Evolutionary conservation across 352 stramenopile genomes (phyloP), one percentile per base, ranked within the genome.

Genomic region (Pythium vanterpoolii): DNA sequence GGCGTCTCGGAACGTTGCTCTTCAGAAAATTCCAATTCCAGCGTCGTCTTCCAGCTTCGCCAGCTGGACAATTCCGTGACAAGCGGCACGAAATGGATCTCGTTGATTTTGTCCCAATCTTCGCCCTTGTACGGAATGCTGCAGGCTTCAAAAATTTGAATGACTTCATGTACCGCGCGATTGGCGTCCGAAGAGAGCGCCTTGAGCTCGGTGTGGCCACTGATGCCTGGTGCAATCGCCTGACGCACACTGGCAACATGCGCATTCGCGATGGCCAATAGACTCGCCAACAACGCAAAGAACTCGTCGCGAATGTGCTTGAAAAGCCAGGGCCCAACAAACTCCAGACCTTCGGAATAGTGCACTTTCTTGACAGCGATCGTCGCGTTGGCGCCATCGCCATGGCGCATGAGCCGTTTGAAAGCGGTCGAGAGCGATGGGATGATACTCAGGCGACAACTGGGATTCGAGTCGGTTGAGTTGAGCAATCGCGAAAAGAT

Each of bases 61-160:
- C 86, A 96, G 45, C 72, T 89, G 5, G 71, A 79, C 19, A 93
- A 52, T 38, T 96, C 79, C 8, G 77, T 90, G 27, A 96, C 54
- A 16, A 94, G 58, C 1, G 68, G 57, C 10, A 87, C 59, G 16
- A 94, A 74, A 13, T 79, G 79, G 30, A 82, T 93, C n/a, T 46
- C 49, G 30, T 77, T 55, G 33, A 96, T 59, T 5, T 79, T 40
- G 4, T 75, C 54, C 83, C 86, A 94, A 52, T 96, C 86, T 9
- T 73, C 60, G 3, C 60, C 60, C 28, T 49, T 62, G 46, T 87
- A 96, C 2, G 86, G 86, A n/a, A 96, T 74, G 27, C 84, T 90
- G 42, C 79, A 93, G 33, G 75, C 72, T 39, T 96, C 86, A 30
- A 96, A 59, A 8, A 89, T 74, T 19, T 92, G 67, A 18, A 94